A percentile compares a stretch with the other conserved stretches of the same genome.
Evolutionary conservation across 2,329 filamentous ascomycete genomes (phyloP).

Genomic region (Ophiocordyceps camponoti-leonardi): DNA sequence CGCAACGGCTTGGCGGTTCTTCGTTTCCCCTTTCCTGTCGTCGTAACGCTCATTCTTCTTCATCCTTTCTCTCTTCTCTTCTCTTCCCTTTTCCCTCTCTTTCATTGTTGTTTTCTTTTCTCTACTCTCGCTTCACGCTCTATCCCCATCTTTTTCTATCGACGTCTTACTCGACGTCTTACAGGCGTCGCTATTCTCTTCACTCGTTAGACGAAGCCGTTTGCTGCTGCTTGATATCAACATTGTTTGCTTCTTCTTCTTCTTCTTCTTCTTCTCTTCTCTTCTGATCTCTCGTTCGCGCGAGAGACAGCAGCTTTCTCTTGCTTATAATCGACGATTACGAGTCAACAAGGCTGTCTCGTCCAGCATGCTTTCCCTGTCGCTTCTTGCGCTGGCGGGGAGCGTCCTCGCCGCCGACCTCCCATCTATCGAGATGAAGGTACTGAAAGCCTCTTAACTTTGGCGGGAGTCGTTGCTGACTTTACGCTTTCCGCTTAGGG

Average conservation of each 20-base stretch:
- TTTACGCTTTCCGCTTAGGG: conserved; percentile 29
- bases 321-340: neutral
- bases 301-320: neutral
- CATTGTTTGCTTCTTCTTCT: neutral
- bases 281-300: neutral
- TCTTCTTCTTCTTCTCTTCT: neutral
- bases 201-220: neutral
- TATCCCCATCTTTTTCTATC: no score
- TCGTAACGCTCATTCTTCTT: neutral
- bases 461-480: neutral
- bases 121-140: neutral
- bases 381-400: conserved; percentile 23
- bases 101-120: neutral
- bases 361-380: conserved; percentile 12
- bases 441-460: conserved; percentile 13
- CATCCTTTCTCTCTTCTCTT: neutral
- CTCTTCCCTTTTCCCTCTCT: neutral
- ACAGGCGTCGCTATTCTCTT: neutral
- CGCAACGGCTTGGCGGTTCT: neutral
- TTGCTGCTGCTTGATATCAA: neutral
- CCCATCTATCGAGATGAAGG: conserved; percentile 53
- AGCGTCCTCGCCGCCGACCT: conserved; percentile 25
- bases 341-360: conserved; percentile 4
- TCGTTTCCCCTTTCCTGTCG: neutral
- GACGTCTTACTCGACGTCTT: neutral